Evolutionary conservation across 495 filamentous ascomycete species (phyloP).

Genomic region (Staphylotrichum longicolle): DNA sequence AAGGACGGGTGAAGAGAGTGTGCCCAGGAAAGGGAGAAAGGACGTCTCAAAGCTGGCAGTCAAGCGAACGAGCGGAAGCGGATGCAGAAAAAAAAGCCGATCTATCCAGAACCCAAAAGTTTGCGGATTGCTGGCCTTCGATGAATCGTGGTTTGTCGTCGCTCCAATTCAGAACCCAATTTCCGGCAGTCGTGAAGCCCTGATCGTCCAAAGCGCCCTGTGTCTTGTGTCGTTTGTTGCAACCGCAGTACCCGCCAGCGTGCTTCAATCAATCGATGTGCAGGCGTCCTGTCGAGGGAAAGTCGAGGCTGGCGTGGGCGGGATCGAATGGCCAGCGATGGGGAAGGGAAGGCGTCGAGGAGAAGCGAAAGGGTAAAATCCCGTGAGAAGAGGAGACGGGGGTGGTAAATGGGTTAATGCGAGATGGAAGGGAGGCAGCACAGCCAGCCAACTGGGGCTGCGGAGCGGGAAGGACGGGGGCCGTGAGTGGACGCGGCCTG

Average conservation of each 20-base stretch:
- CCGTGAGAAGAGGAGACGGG: constrained; percentile 27
- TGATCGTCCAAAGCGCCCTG: background rate
- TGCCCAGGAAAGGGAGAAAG: too few species aligned
- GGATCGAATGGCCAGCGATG: constrained; percentile 20
- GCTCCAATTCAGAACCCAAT: constrained; percentile 2
- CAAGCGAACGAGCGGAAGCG: constrained; percentile 11
- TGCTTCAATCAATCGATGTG: constrained; percentile 20
- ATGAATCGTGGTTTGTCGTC: constrained; percentile 1
- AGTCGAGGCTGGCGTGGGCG: constrained; percentile 14
- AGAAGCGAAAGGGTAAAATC: constrained; percentile 30
- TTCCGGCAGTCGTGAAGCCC: background rate
- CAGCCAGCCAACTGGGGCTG: constrained; percentile 23
- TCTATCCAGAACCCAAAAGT: background rate
- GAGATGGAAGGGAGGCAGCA: constrained; percentile 29
- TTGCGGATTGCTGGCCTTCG: background rate
- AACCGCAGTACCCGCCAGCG: constrained; percentile 28
- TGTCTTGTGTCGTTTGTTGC: constrained; percentile 6
- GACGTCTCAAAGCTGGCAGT: background rate
- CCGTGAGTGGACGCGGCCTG: constrained; percentile 2
- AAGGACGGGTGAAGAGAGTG: too few species aligned
- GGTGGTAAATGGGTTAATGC: constrained; percentile 27
- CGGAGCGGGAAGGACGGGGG: constrained; percentile 11
- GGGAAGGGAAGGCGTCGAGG: constrained; percentile 20
- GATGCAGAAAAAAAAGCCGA: background rate
- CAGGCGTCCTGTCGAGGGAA: constrained; percentile 20